phyloP scores from a whole-genome alignment of 352 stramenopile species.

The Thalassiosira hispida region DNA sequence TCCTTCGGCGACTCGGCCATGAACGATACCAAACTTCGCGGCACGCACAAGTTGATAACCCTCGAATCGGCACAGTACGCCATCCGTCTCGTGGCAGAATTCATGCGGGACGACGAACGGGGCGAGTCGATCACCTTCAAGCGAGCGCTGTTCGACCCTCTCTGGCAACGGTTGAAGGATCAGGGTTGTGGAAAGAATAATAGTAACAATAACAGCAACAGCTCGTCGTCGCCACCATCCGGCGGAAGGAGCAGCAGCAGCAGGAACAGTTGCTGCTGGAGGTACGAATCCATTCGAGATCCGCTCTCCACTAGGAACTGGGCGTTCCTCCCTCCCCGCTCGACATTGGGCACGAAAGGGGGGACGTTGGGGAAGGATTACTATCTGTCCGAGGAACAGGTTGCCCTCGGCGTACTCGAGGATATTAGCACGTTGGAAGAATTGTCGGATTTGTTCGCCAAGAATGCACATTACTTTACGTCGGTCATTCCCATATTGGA shows the following conservation, averaged over 20 bases:
- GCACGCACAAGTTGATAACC: constrained; percentile 11
- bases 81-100: constrained; percentile 12
- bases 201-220: neutral
- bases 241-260: neutral
- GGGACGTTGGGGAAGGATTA: constrained; percentile 9
- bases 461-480: constrained; percentile 5
- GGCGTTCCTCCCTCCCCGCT: constrained; percentile 7
- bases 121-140: neutral
- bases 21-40: constrained; percentile 8
- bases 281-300: neutral
- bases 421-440: constrained; percentile 14
- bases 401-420: constrained; percentile 1
- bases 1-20: neutral
- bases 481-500: neutral
- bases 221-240: neutral
- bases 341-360: neutral
- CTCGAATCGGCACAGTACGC: neutral
- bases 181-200: neutral
- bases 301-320: neutral
- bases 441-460: neutral
- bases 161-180: constrained; percentile 10
- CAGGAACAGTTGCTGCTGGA: neutral
- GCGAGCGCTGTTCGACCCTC: neutral
- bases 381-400: neutral
- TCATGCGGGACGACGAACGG: neutral